A percentile compares a stretch with the other conserved stretches of the same genome.
These are phyloP conservation scores for Ensete ventricosum DNA, from an alignment of 176 grass and related monocot species.

Conservation along the genomic window DNA sequence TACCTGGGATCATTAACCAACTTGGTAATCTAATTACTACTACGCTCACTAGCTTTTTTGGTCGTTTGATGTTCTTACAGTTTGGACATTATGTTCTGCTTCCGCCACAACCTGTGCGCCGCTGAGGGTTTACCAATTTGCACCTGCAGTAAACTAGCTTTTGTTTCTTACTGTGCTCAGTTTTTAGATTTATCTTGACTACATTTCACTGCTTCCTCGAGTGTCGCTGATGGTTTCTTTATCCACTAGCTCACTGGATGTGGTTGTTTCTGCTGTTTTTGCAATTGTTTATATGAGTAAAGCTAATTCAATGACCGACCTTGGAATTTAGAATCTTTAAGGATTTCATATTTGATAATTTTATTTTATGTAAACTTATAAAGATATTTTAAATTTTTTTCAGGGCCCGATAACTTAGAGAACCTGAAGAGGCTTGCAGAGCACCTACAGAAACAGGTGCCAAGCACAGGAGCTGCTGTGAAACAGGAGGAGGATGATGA, in stretches of 20 bases:
- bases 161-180: not conserved
- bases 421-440: constrained; percentile 53
- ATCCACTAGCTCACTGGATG: not conserved
- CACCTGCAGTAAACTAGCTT: not conserved
- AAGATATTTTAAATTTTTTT: not conserved
- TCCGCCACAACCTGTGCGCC: not conserved
- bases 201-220: not conserved
- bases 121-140: no score
- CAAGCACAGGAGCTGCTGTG: constrained; percentile 14
- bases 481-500: constrained; percentile 45
- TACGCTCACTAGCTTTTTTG: not conserved
- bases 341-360: no score
- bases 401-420: constrained; percentile 70
- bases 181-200: not conserved
- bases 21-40: constrained; percentile 29
- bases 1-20: constrained; percentile 74
- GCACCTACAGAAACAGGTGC: constrained; percentile 50
- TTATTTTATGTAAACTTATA: no score
- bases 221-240: not conserved
- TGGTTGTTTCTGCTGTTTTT: not conserved
- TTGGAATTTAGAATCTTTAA: no score
- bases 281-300: no score
- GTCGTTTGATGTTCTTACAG: not conserved
- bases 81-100: not conserved
- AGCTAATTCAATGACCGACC: no score